These are phyloP conservation scores for Coemansia biformis DNA, from an alignment of 192 early-diverging fungal genomes.

Conservation along the genomic window DNA sequence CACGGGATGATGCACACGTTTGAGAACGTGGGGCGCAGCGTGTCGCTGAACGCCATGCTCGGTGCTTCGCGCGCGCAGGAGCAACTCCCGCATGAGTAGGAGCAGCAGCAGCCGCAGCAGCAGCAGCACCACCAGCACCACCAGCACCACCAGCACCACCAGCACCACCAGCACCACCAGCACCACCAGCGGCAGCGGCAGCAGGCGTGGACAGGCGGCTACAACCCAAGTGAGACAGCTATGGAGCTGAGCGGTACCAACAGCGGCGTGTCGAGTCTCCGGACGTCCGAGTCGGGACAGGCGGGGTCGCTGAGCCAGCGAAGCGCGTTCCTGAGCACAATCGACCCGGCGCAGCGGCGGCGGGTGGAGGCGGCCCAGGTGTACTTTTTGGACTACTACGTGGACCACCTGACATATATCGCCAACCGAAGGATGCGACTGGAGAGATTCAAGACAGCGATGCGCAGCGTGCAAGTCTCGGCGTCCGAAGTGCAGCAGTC, in stretches of 20 bases:
- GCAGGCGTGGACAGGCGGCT: conserved; percentile 1
- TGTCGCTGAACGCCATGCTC: conserved; percentile 29
- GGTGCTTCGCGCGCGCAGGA: conserved; percentile 8
- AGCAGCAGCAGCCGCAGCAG: conserved; percentile 12
- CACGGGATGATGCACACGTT: conserved; percentile 51
- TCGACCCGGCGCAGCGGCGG: conserved; percentile 46
- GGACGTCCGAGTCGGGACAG: background rate
- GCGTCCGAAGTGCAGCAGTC: conserved; percentile 39
- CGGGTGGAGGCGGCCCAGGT: conserved; percentile 48
- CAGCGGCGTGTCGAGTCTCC: background rate
- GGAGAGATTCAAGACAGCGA: conserved; percentile 51
- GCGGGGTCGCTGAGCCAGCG: conserved; percentile 37
- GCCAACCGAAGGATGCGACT: conserved; percentile 59
- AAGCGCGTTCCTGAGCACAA: conserved; percentile 44
- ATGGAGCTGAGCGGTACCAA: conserved; percentile 1
- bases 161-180: conserved; percentile 7
- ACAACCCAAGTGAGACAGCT: no score
- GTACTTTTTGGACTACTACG: conserved; percentile 80
- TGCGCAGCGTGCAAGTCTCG: conserved; percentile 36
- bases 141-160: conserved; percentile 10
- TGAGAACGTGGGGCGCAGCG: conserved; percentile 43
- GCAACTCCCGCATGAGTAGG: background rate
- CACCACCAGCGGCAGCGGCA: conserved; percentile 14
- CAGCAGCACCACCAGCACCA: conserved; percentile 5
- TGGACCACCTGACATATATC: conserved; percentile 74